A percentile compares a stretch with the other conserved stretches of the same genome.
Evolutionary conservation across 805 yeast species (phyloP).

Genomic region (Candida sithepensis): DNA sequence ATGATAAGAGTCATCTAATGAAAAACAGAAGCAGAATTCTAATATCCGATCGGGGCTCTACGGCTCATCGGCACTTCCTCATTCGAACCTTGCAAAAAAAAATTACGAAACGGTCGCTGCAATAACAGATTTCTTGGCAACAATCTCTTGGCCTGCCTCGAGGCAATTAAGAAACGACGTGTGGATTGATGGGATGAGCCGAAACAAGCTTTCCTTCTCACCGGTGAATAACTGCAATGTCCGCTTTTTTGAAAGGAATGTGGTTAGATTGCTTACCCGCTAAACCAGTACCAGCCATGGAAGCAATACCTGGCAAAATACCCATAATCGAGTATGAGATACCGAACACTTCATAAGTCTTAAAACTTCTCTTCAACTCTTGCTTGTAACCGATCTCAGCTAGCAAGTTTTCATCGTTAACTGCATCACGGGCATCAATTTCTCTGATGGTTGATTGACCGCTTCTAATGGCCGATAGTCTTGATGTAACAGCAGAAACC

Average conservation of each 20-base stretch:
- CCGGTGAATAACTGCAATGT: too few relatives aligned
- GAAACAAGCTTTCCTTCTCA: too few relatives aligned
- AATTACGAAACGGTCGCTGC: background rate
- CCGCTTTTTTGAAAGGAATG: too few relatives aligned
- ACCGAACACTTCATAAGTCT: constrained; percentile 63
- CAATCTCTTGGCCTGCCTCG: background rate
- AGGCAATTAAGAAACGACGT: background rate
- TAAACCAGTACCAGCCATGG: constrained; percentile 50
- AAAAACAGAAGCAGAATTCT: too few relatives aligned
- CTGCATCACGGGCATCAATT: constrained; percentile 27
- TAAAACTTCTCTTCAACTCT: constrained; percentile 58
- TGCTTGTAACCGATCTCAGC: constrained; percentile 68
- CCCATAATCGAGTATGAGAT: constrained; percentile 75
- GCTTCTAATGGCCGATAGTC: constrained; percentile 17
- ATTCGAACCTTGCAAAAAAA: background rate
- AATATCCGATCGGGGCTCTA: background rate
- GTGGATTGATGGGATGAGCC: too few relatives aligned
- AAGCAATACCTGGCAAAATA: constrained; percentile 59
- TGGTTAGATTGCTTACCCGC: constrained; percentile 21
- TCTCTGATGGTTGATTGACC: constrained; percentile 24
- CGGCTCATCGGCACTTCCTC: background rate
- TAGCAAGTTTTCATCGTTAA: constrained; percentile 33
- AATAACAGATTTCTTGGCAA: background rate
- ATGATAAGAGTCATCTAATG: background rate
- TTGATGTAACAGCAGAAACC: background rate